phyloP scores from a whole-genome alignment of 192 early-diverging fungal species.

The Umbelopsis sp. region DNA sequence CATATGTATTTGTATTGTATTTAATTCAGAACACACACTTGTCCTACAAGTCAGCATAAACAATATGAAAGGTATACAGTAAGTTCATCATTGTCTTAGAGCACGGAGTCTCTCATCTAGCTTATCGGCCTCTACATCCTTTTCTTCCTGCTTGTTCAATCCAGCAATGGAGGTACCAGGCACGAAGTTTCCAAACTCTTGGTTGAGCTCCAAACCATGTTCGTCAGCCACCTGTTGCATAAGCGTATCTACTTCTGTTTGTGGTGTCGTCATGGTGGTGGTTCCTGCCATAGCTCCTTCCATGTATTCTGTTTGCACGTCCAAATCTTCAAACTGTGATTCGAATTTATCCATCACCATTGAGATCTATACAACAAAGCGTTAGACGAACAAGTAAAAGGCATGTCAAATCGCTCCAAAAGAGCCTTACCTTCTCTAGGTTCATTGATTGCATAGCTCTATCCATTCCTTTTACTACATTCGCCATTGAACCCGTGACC shows the following conservation, averaged over 20 bases:
- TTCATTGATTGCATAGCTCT: slow-evolving; percentile 95
- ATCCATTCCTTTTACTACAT: slow-evolving; percentile 93
- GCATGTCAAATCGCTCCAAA: too few species aligned
- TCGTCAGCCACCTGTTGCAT: slow-evolving; percentile 98
- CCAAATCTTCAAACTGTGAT: slow-evolving; percentile 93
- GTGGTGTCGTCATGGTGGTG: slow-evolving; percentile 85
- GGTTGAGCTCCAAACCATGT: slow-evolving; percentile 87
- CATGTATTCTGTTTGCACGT: slow-evolving; percentile 98
- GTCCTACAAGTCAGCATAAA: too few species aligned
- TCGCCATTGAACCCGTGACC: slow-evolving; percentile 83
- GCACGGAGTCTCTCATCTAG: slow-evolving; percentile 47
- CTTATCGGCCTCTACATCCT: slow-evolving; percentile 46
- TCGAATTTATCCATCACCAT: slow-evolving; percentile 99
- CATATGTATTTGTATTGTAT: too few species aligned
- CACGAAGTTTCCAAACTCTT: slow-evolving; percentile 56
- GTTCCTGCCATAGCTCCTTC: slow-evolving; percentile 89
- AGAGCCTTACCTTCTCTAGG: slow-evolving; percentile 76
- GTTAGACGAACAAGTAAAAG: background rate
- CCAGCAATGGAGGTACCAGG: slow-evolving; percentile 49
- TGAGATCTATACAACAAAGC: slow-evolving; percentile 65
- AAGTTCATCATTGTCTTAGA: slow-evolving; percentile 42
- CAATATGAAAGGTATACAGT: background rate
- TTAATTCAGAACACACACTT: too few species aligned
- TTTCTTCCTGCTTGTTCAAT: slow-evolving; percentile 40
- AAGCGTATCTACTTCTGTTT: slow-evolving; percentile 88